These are phyloP conservation scores for Grosmannia serpens DNA, from an alignment of 2,329 filamentous ascomycete genomes.

Conservation along the genomic window DNA sequence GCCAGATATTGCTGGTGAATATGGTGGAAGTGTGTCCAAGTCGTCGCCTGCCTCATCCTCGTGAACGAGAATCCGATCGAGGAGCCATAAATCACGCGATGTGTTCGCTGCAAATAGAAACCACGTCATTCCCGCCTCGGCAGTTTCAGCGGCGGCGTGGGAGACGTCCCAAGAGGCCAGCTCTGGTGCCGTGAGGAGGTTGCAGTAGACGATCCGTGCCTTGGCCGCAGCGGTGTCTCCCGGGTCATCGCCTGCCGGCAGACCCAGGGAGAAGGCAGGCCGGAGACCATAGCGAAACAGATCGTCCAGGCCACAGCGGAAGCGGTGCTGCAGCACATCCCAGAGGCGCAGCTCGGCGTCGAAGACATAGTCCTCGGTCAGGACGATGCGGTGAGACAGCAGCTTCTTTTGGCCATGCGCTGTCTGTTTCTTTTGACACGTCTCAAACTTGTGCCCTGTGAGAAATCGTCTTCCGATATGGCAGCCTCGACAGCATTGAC, in stretches of 20 bases:
- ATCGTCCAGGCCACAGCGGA: slow-evolving; percentile 9
- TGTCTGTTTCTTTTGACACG: too few species aligned
- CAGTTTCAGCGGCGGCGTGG: neutral
- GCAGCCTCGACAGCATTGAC: too few species aligned
- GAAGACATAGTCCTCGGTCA: slow-evolving; percentile 3
- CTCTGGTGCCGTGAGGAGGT: slow-evolving; percentile 7
- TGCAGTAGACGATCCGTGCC: slow-evolving; percentile 1
- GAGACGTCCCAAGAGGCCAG: too few species aligned
- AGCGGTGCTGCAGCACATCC: slow-evolving; percentile 9
- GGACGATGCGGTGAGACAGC: neutral
- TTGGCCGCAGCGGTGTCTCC: neutral
- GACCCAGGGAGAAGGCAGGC: neutral
- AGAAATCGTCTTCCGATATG: too few species aligned
- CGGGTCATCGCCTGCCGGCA: neutral
- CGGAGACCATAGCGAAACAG: slow-evolving; percentile 12
- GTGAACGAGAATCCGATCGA: neutral
- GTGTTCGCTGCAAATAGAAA: slow-evolving; percentile 5
- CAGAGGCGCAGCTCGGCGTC: slow-evolving; percentile 9
- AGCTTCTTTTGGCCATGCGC: too few species aligned
- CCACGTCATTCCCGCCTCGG: slow-evolving; percentile 6
- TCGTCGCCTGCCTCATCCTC: neutral
- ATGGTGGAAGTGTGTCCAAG: slow-evolving; percentile 2
- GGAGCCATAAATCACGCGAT: slow-evolving; percentile 7
- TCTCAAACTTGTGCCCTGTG: too few species aligned
- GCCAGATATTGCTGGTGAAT: slow-evolving; percentile 5